phyloP scores from a whole-genome alignment of 2,329 filamentous ascomycete genomes.

The Drechslera avenae region DNA sequence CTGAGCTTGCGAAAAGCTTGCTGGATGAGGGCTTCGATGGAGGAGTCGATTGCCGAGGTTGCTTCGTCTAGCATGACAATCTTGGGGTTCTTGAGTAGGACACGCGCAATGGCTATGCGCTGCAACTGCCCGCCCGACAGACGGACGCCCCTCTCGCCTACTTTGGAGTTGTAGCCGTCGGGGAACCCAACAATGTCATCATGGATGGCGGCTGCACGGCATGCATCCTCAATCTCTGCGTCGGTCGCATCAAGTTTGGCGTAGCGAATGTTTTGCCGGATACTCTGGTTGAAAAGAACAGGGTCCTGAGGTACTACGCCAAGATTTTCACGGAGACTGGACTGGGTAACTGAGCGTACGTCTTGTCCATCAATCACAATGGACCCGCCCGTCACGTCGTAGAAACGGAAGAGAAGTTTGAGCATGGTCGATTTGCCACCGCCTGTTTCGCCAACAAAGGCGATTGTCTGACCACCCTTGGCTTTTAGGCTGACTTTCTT shows the following conservation, averaged over 20 bases:
- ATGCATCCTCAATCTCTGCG: constrained; percentile 64
- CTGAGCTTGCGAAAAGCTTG: constrained; percentile 64
- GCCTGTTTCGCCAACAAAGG: constrained; percentile 67
- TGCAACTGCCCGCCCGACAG: constrained; percentile 71
- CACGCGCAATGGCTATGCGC: constrained; percentile 71
- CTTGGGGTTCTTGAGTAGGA: constrained; percentile 79
- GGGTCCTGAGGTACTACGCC: constrained; percentile 70
- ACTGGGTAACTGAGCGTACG: constrained; percentile 63
- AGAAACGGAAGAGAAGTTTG: constrained; percentile 65
- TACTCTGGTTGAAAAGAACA: constrained; percentile 66
- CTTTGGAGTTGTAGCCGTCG: constrained; percentile 48
- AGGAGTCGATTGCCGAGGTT: constrained; percentile 82
- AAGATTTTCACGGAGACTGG: constrained; percentile 62
- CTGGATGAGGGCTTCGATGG: constrained; percentile 70
- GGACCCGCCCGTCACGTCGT: constrained; percentile 60
- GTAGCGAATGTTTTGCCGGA: constrained; percentile 69
- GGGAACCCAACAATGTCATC: constrained; percentile 66
- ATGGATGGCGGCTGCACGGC: constrained; percentile 66
- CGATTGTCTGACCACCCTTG: constrained; percentile 61
- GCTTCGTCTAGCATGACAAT: constrained; percentile 86
- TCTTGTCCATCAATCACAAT: constrained; percentile 66
- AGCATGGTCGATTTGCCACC: constrained; percentile 67
- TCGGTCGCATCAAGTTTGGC: constrained; percentile 65
- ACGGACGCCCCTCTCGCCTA: constrained; percentile 49
- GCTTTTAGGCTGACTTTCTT: constrained; percentile 57